A percentile compares a stretch with the other conserved stretches of the same genome.
phyloP scores from a whole-genome alignment of 306 rosid genomes.

The Vigna reflexopilosa region DNA sequence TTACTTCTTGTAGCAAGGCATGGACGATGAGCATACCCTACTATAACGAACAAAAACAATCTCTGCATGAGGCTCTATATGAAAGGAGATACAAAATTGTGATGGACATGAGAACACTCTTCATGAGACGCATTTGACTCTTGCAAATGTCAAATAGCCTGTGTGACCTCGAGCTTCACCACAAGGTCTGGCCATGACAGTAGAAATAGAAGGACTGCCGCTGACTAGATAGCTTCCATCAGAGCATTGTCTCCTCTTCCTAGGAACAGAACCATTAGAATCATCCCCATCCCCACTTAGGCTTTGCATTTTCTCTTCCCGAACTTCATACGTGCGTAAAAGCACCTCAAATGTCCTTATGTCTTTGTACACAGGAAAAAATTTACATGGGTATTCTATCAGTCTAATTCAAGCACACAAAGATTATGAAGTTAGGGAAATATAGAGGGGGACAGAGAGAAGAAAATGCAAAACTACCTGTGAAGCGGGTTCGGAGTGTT shows the following conservation, averaged over 20 bases:
- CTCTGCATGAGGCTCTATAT: background rate
- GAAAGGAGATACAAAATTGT: conserved; percentile 22
- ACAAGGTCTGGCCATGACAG: conserved; percentile 72
- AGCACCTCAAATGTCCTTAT: conserved; percentile 90
- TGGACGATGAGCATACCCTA: background rate
- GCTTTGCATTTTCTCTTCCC: conserved; percentile 61
- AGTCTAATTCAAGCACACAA: conserved; percentile 17
- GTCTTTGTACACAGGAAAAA: conserved; percentile 54
- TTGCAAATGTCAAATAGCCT: conserved; percentile 88
- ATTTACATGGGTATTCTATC: background rate
- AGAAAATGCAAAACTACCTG: conserved; percentile 56
- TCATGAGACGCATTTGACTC: conserved; percentile 68
- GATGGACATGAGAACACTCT: conserved; percentile 11
- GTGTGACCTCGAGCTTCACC: conserved; percentile 92
- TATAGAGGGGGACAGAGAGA: background rate
- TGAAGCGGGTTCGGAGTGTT: conserved; percentile 64
- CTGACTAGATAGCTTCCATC: conserved; percentile 57
- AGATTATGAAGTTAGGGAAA: background rate
- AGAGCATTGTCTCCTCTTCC: conserved; percentile 72
- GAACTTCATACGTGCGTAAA: conserved; percentile 75
- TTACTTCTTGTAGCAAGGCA: background rate
- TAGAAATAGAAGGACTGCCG: conserved; percentile 43
- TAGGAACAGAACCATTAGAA: conserved; percentile 57
- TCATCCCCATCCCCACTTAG: conserved; percentile 34
- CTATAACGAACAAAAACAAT: background rate